Evolutionary conservation across 306 rosid genomes (phyloP).

Genomic region (Nissolia schottii): DNA sequence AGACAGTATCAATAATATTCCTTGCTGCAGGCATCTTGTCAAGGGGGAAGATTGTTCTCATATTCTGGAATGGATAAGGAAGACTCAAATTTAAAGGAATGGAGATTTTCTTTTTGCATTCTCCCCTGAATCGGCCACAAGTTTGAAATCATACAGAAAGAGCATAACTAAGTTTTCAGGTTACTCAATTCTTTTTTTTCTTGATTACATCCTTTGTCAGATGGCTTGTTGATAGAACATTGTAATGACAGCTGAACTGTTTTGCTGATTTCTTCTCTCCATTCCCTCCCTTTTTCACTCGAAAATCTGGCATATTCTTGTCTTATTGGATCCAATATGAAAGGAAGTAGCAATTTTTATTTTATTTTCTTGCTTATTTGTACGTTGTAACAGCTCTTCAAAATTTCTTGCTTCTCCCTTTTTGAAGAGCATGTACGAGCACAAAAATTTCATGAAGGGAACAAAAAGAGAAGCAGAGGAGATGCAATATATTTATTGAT

Average conservation of each 20-base stretch:
- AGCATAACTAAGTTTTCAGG: not conserved
- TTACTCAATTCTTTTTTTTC: conserved; percentile 20
- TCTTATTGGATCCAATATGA: not conserved
- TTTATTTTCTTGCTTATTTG: not conserved
- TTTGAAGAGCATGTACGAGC: not conserved
- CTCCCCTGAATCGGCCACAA: conserved; percentile 14
- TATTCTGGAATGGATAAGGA: conserved; percentile 71
- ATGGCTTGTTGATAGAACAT: not conserved
- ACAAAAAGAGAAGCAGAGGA: not conserved
- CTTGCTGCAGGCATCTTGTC: conserved; percentile 55
- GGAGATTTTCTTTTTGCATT: conserved; percentile 6
- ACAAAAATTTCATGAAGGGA: not conserved
- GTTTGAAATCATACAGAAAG: conserved; percentile 8
- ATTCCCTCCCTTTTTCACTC: no score
- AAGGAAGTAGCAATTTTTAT: not conserved
- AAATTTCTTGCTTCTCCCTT: not conserved
- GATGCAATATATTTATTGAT: not conserved
- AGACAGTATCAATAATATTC: not conserved
- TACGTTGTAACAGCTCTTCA: no score
- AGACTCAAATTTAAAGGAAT: conserved; percentile 34
- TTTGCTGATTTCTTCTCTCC: not conserved
- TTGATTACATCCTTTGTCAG: not conserved
- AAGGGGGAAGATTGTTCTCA: conserved; percentile 62
- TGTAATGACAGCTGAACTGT: not conserved
- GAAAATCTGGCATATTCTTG: no score